Conservation (phyloP, 257 asterid species). For the Nicotiana otophora region DNA sequence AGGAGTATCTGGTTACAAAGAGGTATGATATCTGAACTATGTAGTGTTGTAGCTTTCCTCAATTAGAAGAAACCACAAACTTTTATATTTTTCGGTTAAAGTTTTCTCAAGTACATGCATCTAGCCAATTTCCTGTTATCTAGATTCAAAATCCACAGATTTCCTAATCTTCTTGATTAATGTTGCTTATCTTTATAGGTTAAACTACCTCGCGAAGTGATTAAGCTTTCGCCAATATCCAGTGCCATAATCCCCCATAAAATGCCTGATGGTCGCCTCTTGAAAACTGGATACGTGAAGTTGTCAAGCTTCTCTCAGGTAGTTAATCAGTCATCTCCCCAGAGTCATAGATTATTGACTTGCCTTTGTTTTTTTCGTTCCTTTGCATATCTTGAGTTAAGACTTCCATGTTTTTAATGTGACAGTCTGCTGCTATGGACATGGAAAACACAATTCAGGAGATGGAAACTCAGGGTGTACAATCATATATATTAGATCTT, state of each 20-base stretch:
- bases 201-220: conserved; percentile 77
- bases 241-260: conserved; percentile 69
- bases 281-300: conserved; percentile 81
- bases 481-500: conserved; percentile 80
- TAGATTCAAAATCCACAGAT: background rate
- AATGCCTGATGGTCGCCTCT: conserved; percentile 58
- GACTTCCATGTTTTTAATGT: background rate
- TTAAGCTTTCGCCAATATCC: conserved; percentile 68
- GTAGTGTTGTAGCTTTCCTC: too few species aligned
- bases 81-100: background rate
- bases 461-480: conserved; percentile 92
- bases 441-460: conserved; percentile 73
- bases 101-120: background rate
- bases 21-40: conserved; percentile 35
- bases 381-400: background rate
- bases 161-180: background rate
- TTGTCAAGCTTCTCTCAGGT: conserved; percentile 85
- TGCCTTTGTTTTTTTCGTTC: background rate
- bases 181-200: conserved; percentile 35
- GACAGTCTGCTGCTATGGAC: conserved; percentile 79
- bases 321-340: background rate
- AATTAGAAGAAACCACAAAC: background rate
- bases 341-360: background rate
- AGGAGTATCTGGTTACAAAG: conserved; percentile 47
- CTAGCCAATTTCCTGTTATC: background rate